Evolutionary conservation across 371 early-diverging fungal species (phyloP), one percentile per base, ranked within the genome.

Genomic region (Funneliformis caledonium): DNA sequence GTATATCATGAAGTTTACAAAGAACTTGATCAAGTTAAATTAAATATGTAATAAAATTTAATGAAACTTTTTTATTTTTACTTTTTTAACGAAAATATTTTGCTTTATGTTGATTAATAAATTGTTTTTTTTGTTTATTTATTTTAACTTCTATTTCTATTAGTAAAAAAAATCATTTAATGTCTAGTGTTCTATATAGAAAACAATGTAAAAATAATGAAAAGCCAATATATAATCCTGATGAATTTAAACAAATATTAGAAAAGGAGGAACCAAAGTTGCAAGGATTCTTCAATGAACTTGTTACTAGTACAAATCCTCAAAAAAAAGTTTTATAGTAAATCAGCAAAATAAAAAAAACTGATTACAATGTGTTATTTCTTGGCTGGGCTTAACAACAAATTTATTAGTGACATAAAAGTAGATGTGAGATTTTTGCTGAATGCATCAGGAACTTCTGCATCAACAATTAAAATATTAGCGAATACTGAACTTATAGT

Each of bases 21-120:
- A 76, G 64, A 76, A 43, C 22, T 76, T 64, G 62, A 62, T n/a
- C 22, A 76, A 62, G 45, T 43, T 11, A 76, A 47, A 76, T 37
- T 76, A 60, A n/a, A 62, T 64, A 9, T n/a, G 19, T 76, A 47
- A 47, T 47, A 37, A 37, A 37, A n/a, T n/a, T n/a, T n/a, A n/a
- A n/a, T 45, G 2, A 45, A 45, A 45, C 8, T 45, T 2, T 45
- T 45, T 45, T 45, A 4, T 45, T 45, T 4, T 45, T 45, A 4
- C 2, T 45, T 45, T 45, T 45, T 45, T 8, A 45, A 45, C 45
- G 8, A 45, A 45, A 45, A 45, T 45, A 45, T 45, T 45, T 45
- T 45, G 45, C 2, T 2, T 4, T 45, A 45, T 45, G 2, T 45
- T 45, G 2, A 45, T 4, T 45, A n/a, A 8, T 8, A 8, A 4